Percentiles rank a stretch among this genome's conserved stretches.
Conservation (phyloP, 306 rosid species). For the Astragalus membranaceus region DNA sequence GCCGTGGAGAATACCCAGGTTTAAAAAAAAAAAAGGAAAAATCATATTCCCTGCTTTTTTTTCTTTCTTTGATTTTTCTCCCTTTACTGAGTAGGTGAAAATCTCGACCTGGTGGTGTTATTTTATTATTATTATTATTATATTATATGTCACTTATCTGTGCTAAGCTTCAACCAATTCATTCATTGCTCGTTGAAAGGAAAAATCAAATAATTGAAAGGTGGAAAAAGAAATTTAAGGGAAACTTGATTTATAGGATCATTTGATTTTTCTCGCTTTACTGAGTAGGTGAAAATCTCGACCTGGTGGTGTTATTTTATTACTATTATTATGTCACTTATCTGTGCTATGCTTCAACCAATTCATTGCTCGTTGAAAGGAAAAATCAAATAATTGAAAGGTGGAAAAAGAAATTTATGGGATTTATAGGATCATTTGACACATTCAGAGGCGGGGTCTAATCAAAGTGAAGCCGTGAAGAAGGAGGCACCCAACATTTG, state of each 20-base stretch:
- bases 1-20: no score
- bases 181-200: neutral
- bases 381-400: neutral
- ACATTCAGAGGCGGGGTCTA: neutral
- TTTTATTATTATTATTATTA: neutral
- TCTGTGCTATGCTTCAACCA: neutral
- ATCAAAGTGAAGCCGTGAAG: neutral
- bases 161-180: neutral
- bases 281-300: neutral
- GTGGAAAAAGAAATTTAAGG: neutral
- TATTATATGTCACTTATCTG: no score
- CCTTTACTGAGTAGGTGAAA: neutral
- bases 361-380: neutral
- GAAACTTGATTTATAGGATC: neutral
- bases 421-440: constrained; percentile 8
- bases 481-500: neutral
- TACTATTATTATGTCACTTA: no score
- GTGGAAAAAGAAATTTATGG: neutral
- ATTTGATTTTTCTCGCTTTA: neutral
- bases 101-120: neutral
- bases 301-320: neutral
- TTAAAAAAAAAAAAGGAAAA: no score
- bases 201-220: neutral
- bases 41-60: neutral
- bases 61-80: neutral